phyloP scores from a whole-genome alignment of 2,329 filamentous ascomycete species.

The Sclerotinia sclerotiorum region DNA sequence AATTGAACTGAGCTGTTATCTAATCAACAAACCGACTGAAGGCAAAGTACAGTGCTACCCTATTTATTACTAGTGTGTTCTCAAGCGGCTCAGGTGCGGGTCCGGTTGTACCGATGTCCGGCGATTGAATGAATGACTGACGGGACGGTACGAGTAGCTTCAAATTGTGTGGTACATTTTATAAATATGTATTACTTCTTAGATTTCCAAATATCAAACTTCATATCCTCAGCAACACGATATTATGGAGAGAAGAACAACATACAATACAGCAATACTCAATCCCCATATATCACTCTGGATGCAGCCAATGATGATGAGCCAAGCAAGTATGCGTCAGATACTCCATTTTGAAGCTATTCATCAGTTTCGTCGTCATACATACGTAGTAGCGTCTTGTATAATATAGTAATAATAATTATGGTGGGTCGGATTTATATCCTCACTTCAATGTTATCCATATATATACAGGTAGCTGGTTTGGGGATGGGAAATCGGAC shows the following conservation, averaged over 20 bases:
- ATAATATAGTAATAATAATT: background rate
- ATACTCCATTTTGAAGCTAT: background rate
- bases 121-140: background rate
- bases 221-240: background rate
- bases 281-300: background rate
- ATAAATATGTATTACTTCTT: background rate
- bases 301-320: background rate
- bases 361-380: background rate
- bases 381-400: background rate
- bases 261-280: background rate
- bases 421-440: background rate
- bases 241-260: background rate
- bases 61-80: background rate
- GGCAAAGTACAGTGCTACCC: background rate
- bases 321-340: constrained; percentile 1
- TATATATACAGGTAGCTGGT: background rate
- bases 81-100: background rate
- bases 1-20: background rate
- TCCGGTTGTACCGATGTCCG: background rate
- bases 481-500: background rate
- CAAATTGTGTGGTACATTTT: background rate
- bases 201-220: background rate
- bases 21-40: background rate
- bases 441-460: background rate
- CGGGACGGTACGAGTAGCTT: too few relatives aligned